These are phyloP conservation scores for Erysimum cheiranthoides DNA, from an alignment of 345 rosid genomes.

Conservation along the genomic window DNA sequence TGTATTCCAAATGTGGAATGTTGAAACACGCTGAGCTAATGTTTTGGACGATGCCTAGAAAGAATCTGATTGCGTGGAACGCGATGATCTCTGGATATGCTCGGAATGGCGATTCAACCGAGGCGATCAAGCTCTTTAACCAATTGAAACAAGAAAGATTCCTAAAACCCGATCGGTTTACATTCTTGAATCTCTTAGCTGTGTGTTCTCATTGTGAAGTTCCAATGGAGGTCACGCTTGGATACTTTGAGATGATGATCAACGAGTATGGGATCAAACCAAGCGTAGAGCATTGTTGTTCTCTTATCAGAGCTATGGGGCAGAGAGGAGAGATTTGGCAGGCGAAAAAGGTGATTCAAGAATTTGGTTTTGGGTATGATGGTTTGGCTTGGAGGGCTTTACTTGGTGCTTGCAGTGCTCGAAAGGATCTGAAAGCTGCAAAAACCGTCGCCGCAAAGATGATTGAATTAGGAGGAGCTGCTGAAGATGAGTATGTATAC, in stretches of 20 bases:
- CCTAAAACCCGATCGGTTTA: slow-evolving; percentile 66
- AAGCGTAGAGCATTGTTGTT: slow-evolving; percentile 69
- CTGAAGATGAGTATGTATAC: slow-evolving; percentile 66
- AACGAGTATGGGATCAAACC: slow-evolving; percentile 66
- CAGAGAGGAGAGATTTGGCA: slow-evolving; percentile 55
- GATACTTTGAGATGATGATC: slow-evolving; percentile 64
- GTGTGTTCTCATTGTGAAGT: slow-evolving; percentile 61
- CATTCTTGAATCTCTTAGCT: slow-evolving; percentile 74
- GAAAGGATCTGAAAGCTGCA: slow-evolving; percentile 53
- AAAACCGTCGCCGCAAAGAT: slow-evolving; percentile 25
- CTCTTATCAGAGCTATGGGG: slow-evolving; percentile 70
- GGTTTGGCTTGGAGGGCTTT: slow-evolving; percentile 72
- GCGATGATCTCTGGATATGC: slow-evolving; percentile 79
- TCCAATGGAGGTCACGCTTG: slow-evolving; percentile 48
- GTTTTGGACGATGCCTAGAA: slow-evolving; percentile 55
- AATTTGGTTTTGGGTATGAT: slow-evolving; percentile 52
- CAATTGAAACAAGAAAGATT: slow-evolving; percentile 50
- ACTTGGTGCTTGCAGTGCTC: slow-evolving; percentile 67
- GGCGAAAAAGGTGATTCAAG: slow-evolving; percentile 55
- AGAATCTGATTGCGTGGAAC: slow-evolving; percentile 76
- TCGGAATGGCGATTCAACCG: slow-evolving; percentile 60
- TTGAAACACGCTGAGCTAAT: slow-evolving; percentile 57
- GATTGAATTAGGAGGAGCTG: slow-evolving; percentile 54
- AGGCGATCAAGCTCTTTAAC: slow-evolving; percentile 56
- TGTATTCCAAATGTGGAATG: slow-evolving; percentile 85